Percentiles rank a stretch among this genome's conserved stretches.
These are phyloP conservation scores for Caryopteris hybrid DNA, from an alignment of 305 asterid species.

Conservation along the genomic window DNA sequence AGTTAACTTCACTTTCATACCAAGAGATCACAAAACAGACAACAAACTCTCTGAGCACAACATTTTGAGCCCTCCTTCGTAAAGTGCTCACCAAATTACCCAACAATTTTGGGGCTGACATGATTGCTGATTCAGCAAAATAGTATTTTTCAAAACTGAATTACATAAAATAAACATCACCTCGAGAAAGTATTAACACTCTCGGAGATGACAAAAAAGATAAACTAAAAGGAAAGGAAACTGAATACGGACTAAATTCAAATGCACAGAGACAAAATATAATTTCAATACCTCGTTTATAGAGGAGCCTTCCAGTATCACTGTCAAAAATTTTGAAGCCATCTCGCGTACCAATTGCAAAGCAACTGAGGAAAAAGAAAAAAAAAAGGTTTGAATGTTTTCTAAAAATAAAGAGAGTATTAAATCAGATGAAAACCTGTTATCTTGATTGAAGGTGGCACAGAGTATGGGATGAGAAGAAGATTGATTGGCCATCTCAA, in stretches of 20 bases:
- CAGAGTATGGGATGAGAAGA: slow-evolving; percentile 52
- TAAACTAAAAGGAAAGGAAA: neutral
- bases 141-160: neutral
- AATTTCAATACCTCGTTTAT: slow-evolving; percentile 55
- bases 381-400: no score
- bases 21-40: neutral
- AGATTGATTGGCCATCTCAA: slow-evolving; percentile 52
- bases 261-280: neutral
- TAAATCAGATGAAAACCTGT: slow-evolving; percentile 35
- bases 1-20: neutral
- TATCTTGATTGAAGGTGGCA: slow-evolving; percentile 88
- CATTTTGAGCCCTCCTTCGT: neutral
- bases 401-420: no score
- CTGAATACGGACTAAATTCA: neutral
- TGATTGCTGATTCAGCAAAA: neutral
- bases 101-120: neutral
- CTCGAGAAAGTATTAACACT: neutral
- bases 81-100: neutral
- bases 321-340: slow-evolving; percentile 76
- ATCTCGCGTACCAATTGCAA: slow-evolving; percentile 73
- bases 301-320: slow-evolving; percentile 70
- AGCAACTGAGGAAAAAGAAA: slow-evolving; percentile 43
- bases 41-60: neutral
- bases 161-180: neutral
- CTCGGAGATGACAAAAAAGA: neutral